Evolutionary conservation across 2,329 filamentous ascomycete species (phyloP).

Genomic region (Arthroderma uncinatum): DNA sequence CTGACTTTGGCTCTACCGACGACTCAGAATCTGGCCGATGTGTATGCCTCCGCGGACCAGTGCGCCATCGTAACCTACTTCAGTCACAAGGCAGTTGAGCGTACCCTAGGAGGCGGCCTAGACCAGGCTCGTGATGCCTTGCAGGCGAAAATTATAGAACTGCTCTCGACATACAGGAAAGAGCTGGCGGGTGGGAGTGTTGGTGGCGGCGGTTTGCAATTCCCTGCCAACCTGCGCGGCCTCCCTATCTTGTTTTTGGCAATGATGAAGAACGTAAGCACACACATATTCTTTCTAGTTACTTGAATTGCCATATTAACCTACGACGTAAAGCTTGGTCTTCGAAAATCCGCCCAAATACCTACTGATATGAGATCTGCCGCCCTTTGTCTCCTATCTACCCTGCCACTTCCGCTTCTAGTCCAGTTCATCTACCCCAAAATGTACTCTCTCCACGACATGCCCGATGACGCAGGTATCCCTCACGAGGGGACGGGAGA

Average conservation of each 20-base stretch:
- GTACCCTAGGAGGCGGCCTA: conserved; percentile 70
- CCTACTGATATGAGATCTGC: conserved; percentile 88
- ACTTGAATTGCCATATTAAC: conserved; percentile 11
- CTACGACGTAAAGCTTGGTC: conserved; percentile 46
- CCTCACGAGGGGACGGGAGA: conserved; percentile 78
- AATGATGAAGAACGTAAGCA: conserved; percentile 84
- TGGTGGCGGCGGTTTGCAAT: conserved; percentile 80
- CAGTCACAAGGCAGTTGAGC: conserved; percentile 94
- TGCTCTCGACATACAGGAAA: conserved; percentile 92
- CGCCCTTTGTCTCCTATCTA: conserved; percentile 86
- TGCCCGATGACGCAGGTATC: conserved; percentile 85
- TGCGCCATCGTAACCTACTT: conserved; percentile 88
- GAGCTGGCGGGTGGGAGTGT: conserved; percentile 93
- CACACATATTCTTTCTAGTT: neutral
- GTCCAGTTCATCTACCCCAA: conserved; percentile 87
- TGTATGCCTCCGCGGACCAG: conserved; percentile 92
- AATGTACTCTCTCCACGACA: conserved; percentile 82
- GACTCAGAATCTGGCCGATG: conserved; percentile 75
- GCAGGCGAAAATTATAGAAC: conserved; percentile 81
- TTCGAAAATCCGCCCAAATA: conserved; percentile 86
- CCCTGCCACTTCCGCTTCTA: conserved; percentile 74
- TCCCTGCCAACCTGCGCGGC: conserved; percentile 81
- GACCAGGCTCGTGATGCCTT: conserved; percentile 85
- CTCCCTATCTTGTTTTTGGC: conserved; percentile 85
- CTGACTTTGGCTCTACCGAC: conserved; percentile 88